Conservation (phyloP, 306 rosid genomes). For the Quercus parvula region DNA sequence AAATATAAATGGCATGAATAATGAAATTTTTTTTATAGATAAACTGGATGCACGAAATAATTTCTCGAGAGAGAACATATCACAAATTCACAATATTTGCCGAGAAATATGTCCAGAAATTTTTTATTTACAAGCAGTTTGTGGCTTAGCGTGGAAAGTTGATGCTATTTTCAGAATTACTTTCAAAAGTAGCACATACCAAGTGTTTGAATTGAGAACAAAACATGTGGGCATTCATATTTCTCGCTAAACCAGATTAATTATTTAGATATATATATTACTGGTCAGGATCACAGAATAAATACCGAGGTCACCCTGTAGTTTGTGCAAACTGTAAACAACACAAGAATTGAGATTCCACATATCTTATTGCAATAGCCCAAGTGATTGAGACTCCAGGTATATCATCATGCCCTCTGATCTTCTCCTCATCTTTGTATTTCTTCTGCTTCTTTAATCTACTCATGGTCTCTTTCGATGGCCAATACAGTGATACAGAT, state of each 20-base stretch:
- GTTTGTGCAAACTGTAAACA: constrained; percentile 2
- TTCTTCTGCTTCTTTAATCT: background rate
- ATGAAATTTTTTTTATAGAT: too few relatives aligned
- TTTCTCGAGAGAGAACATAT: too few relatives aligned
- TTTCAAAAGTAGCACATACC: background rate
- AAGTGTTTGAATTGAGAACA: too few relatives aligned
- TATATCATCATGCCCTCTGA: background rate
- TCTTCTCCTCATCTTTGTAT: background rate
- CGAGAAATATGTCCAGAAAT: background rate
- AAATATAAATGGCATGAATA: too few relatives aligned
- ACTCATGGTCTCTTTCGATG: too few relatives aligned
- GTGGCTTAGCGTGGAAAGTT: background rate
- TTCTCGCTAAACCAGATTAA: background rate
- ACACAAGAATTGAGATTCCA: background rate
- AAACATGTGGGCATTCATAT: background rate
- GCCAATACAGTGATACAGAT: too few relatives aligned
- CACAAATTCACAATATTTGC: too few relatives aligned
- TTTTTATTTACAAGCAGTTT: background rate
- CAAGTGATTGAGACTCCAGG: constrained; percentile 22
- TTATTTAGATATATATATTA: background rate
- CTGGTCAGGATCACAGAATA: background rate
- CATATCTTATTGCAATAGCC: background rate
- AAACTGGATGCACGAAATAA: too few relatives aligned
- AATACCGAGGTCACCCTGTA: background rate
- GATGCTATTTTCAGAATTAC: background rate